Evolutionary conservation across 192 early-diverging fungal genomes (phyloP), one percentile per base, ranked within the genome.

Genomic region (Ambispora gerdemannii): DNA sequence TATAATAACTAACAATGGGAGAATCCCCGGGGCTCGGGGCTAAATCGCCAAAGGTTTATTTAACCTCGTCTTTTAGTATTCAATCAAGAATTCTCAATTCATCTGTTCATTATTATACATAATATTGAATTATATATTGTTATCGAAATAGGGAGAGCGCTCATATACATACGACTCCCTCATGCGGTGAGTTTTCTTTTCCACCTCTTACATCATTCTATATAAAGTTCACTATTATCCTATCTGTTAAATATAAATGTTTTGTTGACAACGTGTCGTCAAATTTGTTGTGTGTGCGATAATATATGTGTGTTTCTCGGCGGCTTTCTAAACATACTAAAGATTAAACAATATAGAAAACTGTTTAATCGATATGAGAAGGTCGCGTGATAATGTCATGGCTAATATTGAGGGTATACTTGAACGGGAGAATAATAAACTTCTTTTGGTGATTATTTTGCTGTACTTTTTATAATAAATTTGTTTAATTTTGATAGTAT

Each of bases 111-210:
- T 43, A 10, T 43, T 15, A 43, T 43, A 43, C 38, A 15, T 43
- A 10, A 15, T 33, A 43, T 2, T 35, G 51, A 68, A 35, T 55
- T 49, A 6, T 73, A 28, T 31, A 7, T 55, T 0, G 34, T 28
- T 65, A 22, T 20, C 66, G n/a, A 33, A 43, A 20, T 62, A 79
- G 75, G 66, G 74, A 22, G 81, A 77, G 50, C 78, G 70, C 34
- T 86, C 84, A 33, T 86, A 86, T 59, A 84, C 81, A 0, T 84
- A 83, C 56, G 75, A 81, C 33, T 71, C 73, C 30, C 76, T 84
- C 52, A 77, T 84, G 76, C 64, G 65, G 77, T 80, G 64, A 62
- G 59, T 73, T 4, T 28, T 15, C 8, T 33, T 62, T 20, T 11
- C 13, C 4, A 15, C 13, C 25, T 53, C 15, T 35, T 47, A 30